Percentiles rank a stretch among this genome's conserved stretches.
Conservation (phyloP, 805 yeast species). For the Millerago galiae region DNA sequence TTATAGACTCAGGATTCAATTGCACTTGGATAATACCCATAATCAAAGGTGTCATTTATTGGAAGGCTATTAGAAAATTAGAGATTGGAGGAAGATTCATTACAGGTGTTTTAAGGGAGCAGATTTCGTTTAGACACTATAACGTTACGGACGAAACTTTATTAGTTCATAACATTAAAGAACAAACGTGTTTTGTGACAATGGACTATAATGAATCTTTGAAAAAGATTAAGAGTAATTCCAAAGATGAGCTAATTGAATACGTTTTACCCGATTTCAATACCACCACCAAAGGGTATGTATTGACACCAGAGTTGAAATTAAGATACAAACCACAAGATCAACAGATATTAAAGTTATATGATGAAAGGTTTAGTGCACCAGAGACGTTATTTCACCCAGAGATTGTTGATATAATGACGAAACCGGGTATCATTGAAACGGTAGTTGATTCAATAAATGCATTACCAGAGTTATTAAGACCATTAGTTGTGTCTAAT, state of each 20-base stretch:
- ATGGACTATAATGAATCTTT: slow-evolving; percentile 46
- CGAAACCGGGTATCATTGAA: slow-evolving; percentile 71
- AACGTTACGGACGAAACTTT: slow-evolving; percentile 89
- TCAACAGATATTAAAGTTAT: slow-evolving; percentile 58
- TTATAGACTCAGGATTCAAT: slow-evolving; percentile 83
- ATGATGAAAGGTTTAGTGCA: slow-evolving; percentile 80
- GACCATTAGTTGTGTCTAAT: slow-evolving; percentile 76
- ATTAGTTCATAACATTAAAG: slow-evolving; percentile 80
- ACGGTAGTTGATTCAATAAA: slow-evolving; percentile 62
- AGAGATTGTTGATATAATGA: slow-evolving; percentile 63
- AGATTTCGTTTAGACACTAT: slow-evolving; percentile 84
- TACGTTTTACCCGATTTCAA: slow-evolving; percentile 87
- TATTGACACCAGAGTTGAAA: slow-evolving; percentile 32
- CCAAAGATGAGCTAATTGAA: slow-evolving; percentile 40
- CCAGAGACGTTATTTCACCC: slow-evolving; percentile 91
- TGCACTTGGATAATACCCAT: slow-evolving; percentile 86
- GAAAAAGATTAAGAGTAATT: slow-evolving; percentile 27
- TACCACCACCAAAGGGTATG: slow-evolving; percentile 71
- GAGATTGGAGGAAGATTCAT: slow-evolving; percentile 85
- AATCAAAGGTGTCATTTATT: slow-evolving; percentile 66
- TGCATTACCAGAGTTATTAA: slow-evolving; percentile 62
- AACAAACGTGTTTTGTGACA: slow-evolving; percentile 66
- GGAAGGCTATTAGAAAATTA: slow-evolving; percentile 70
- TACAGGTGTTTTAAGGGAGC: slow-evolving; percentile 77
- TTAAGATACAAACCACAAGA: slow-evolving; percentile 35